Evolutionary conservation across 768 basidiomycete genomes (phyloP).

Genomic region (Flagelloscypha sp.): DNA sequence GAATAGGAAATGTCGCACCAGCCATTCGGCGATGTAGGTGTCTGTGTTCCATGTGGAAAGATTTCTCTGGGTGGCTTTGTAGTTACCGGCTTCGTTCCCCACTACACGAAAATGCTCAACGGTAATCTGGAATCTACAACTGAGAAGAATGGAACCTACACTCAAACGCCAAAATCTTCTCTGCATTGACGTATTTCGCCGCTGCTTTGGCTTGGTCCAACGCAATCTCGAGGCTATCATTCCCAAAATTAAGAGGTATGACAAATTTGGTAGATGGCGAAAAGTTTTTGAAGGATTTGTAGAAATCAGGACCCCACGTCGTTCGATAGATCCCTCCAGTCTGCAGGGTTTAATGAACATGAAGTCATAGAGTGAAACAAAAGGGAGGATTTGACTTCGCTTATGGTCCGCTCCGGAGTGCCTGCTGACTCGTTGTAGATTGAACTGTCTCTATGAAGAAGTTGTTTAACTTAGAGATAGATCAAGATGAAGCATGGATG

Average conservation of each 20-base stretch:
- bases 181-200: background rate
- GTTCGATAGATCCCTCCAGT: conserved; percentile 8
- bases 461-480: too few species aligned
- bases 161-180: conserved; percentile 6
- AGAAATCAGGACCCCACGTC: conserved; percentile 8
- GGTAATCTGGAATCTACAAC: background rate
- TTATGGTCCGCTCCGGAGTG: conserved; percentile 5
- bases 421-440: conserved; percentile 2
- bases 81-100: conserved; percentile 9
- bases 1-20: background rate
- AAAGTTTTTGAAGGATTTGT: conserved; percentile 4
- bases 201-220: conserved; percentile 2
- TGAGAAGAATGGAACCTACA: background rate
- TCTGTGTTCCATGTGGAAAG: conserved; percentile 7
- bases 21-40: conserved; percentile 8
- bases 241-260: conserved; percentile 9
- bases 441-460: too few species aligned
- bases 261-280: conserved; percentile 4
- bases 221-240: conserved; percentile 7
- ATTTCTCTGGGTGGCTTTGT: conserved; percentile 9
- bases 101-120: conserved; percentile 1
- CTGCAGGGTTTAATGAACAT: too few species aligned
- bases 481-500: too few species aligned
- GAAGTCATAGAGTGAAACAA: too few species aligned
- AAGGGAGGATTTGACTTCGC: too few species aligned